Conservation (phyloP, 306 rosid species). For the Prinsepia uniflora region DNA sequence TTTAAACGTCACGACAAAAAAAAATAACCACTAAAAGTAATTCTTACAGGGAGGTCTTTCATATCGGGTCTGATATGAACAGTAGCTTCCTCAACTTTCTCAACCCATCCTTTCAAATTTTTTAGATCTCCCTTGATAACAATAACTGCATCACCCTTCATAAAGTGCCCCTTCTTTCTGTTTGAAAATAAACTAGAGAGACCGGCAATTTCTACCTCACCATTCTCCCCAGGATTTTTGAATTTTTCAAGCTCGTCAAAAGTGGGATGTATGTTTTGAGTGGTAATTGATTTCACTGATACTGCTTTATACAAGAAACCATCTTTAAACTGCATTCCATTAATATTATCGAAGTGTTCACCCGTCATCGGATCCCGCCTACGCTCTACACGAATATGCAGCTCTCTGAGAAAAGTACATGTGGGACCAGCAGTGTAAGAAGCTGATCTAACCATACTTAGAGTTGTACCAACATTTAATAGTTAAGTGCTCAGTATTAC, state of each 20-base stretch:
- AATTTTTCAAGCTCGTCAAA: conserved; percentile 96
- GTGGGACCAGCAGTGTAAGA: neutral
- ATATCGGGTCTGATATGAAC: conserved; percentile 90
- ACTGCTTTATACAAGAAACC: conserved; percentile 87
- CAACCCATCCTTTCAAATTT: conserved; percentile 93
- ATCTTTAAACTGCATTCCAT: conserved; percentile 92
- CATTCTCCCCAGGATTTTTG: conserved; percentile 85
- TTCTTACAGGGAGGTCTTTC: conserved; percentile 83
- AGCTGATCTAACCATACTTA: conserved; percentile 17
- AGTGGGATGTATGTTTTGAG: conserved; percentile 77
- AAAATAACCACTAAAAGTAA: conserved; percentile 13
- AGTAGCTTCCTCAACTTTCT: conserved; percentile 88
- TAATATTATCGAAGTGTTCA: conserved; percentile 80
- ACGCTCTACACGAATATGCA: conserved; percentile 90
- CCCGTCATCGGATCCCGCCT: conserved; percentile 82
- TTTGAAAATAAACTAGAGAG: conserved; percentile 83
- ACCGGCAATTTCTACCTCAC: conserved; percentile 81
- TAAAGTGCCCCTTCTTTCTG: conserved; percentile 93
- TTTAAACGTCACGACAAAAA: neutral
- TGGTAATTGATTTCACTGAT: conserved; percentile 80
- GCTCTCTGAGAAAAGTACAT: conserved; percentile 56
- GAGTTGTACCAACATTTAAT: conserved; percentile 11
- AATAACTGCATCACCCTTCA: conserved; percentile 97
- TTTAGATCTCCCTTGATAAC: conserved; percentile 87
- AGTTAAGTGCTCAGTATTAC: conserved; percentile 34